phyloP scores from a whole-genome alignment of 805 yeast species.

The Lipomyces japonicus region DNA sequence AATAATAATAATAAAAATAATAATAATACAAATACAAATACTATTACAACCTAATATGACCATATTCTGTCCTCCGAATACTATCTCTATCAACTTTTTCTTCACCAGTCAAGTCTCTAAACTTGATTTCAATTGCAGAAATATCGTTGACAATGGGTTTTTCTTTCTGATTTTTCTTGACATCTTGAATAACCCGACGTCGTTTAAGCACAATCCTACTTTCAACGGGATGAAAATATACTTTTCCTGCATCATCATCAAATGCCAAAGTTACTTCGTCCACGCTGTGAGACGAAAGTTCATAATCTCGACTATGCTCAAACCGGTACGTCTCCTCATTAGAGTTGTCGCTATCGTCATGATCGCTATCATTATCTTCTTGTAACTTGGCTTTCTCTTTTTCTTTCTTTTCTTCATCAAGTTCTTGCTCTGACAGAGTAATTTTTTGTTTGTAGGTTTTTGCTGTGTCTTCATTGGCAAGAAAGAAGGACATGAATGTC shows the following conservation, averaged over 20 bases:
- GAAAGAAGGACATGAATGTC: slow-evolving; percentile 73
- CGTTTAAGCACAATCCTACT: slow-evolving; percentile 80
- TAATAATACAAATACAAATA: slow-evolving; percentile 3
- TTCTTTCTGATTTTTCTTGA: slow-evolving; percentile 36
- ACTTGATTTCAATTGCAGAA: slow-evolving; percentile 57
- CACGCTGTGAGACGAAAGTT: slow-evolving; percentile 54
- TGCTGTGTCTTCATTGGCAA: slow-evolving; percentile 46
- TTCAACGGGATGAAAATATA: slow-evolving; percentile 71
- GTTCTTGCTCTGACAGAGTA: slow-evolving; percentile 12
- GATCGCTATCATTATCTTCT: slow-evolving; percentile 45
- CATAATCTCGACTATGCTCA: slow-evolving; percentile 72
- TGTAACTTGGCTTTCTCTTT: slow-evolving; percentile 46
- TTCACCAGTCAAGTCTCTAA: slow-evolving; percentile 69
- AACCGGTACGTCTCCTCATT: slow-evolving; percentile 46
- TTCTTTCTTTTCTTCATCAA: slow-evolving; percentile 34
- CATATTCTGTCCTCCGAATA: slow-evolving; percentile 47
- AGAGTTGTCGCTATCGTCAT: slow-evolving; percentile 47
- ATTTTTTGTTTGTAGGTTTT: slow-evolving; percentile 33
- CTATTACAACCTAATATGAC: slow-evolving; percentile 11
- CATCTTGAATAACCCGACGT: slow-evolving; percentile 65
- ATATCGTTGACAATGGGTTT: slow-evolving; percentile 54
- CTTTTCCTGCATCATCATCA: slow-evolving; percentile 50
- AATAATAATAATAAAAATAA: background rate
- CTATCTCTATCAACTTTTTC: slow-evolving; percentile 68
- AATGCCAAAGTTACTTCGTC: slow-evolving; percentile 71